phyloP scores from a whole-genome alignment of 768 basidiomycete species.

The Gymnopilus dilepis region DNA sequence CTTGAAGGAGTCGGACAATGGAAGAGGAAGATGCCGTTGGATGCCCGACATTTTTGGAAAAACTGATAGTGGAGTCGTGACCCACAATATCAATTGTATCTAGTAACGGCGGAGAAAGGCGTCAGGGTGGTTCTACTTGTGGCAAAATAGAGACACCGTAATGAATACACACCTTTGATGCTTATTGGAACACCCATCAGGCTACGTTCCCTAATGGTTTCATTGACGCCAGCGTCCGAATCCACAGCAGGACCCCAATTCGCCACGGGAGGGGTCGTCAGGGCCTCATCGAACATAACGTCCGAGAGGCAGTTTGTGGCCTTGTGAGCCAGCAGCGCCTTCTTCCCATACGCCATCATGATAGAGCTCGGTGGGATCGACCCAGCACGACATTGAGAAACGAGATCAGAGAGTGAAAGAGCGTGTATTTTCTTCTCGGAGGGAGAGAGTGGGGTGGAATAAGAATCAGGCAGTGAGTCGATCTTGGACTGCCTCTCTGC shows the following conservation, averaged over 20 bases:
- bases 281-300: constrained; percentile 58
- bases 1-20: constrained; percentile 59
- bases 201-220: constrained; percentile 45
- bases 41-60: constrained; percentile 52
- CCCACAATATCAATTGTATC: constrained; percentile 58
- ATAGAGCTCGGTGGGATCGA: constrained; percentile 46
- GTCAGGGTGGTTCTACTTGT: too few relatives aligned
- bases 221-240: constrained; percentile 38
- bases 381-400: constrained; percentile 49
- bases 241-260: constrained; percentile 47
- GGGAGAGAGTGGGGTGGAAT: constrained; percentile 46
- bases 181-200: constrained; percentile 73
- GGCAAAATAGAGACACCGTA: constrained; percentile 9
- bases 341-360: constrained; percentile 60
- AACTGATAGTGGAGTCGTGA: constrained; percentile 67
- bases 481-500: constrained; percentile 49
- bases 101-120: constrained; percentile 15
- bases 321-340: constrained; percentile 56
- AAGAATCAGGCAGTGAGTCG: constrained; percentile 43
- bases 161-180: constrained; percentile 65
- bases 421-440: constrained; percentile 53
- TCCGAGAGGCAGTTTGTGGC: constrained; percentile 76
- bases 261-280: constrained; percentile 41
- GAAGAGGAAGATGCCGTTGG: constrained; percentile 55
- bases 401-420: constrained; percentile 53